Percentiles rank a stretch among this genome's conserved stretches.
These are phyloP conservation scores for Rhizomucor miehei DNA, from an alignment of 371 early-diverging fungal species.

Conservation along the genomic window DNA sequence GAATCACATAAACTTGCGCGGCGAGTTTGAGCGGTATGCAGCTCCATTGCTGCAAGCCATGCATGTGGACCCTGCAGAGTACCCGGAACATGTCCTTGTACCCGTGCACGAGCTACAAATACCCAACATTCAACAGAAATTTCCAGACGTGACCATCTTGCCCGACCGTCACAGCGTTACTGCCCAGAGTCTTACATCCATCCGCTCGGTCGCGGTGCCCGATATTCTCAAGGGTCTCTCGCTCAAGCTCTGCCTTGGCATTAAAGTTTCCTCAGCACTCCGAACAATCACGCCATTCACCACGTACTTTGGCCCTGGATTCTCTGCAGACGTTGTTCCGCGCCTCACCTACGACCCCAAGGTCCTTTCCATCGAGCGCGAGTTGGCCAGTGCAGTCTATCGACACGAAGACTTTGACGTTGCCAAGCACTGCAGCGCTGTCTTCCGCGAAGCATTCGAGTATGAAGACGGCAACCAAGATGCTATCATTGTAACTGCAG, in stretches of 20 bases:
- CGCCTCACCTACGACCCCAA: constrained; percentile 42
- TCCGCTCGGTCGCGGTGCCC: constrained; percentile 62
- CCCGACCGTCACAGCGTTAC: constrained; percentile 32
- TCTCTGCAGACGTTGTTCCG: constrained; percentile 52
- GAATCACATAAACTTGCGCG: constrained; percentile 43
- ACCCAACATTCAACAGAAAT: constrained; percentile 55
- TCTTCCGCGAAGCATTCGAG: constrained; percentile 57
- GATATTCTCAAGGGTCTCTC: constrained; percentile 38
- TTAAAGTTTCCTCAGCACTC: constrained; percentile 70
- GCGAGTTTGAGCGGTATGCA: constrained; percentile 45
- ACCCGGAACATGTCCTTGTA: constrained; percentile 42
- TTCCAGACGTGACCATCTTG: constrained; percentile 45
- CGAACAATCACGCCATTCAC: constrained; percentile 75
- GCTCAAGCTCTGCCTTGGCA: constrained; percentile 65
- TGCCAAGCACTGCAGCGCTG: constrained; percentile 68
- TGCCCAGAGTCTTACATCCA: constrained; percentile 61
- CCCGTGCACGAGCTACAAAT: constrained; percentile 69
- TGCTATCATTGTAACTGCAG: constrained; percentile 61
- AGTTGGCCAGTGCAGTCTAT: constrained; percentile 57
- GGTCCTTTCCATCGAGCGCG: constrained; percentile 46
- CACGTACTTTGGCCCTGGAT: constrained; percentile 63
- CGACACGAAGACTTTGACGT: constrained; percentile 53
- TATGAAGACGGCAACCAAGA: constrained; percentile 49
- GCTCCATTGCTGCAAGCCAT: constrained; percentile 30
- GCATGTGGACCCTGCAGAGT: constrained; percentile 14